These are phyloP conservation scores for Alternaria alternata DNA, from an alignment of 2,329 filamentous ascomycete genomes.

Conservation along the genomic window DNA sequence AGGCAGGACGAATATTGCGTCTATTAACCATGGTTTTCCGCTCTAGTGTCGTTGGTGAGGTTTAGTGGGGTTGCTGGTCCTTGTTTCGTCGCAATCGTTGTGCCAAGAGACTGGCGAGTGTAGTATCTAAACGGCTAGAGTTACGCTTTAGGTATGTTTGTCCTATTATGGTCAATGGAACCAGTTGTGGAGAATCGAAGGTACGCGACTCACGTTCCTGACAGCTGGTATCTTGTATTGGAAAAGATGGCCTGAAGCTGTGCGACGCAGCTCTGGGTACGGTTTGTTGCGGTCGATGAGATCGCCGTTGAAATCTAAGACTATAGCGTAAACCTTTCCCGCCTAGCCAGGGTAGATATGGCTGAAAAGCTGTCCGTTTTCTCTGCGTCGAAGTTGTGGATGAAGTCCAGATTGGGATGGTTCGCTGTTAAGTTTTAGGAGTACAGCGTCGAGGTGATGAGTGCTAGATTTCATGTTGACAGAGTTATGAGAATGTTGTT, in stretches of 20 bases:
- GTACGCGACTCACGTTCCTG: background rate
- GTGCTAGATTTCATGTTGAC: background rate
- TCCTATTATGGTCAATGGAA: background rate
- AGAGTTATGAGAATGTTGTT: background rate
- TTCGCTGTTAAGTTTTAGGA: background rate
- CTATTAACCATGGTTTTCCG: background rate
- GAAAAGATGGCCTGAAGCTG: slow-evolving; percentile 13
- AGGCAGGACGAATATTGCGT: background rate
- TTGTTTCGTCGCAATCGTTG: background rate
- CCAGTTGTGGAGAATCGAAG: no score
- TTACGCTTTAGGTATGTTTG: background rate
- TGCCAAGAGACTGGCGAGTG: background rate
- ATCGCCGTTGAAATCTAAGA: slow-evolving; percentile 11
- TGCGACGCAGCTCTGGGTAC: slow-evolving; percentile 16
- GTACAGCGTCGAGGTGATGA: background rate
- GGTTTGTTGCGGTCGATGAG: background rate
- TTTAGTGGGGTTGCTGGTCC: background rate
- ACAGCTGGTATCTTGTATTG: background rate
- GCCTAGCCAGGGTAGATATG: background rate
- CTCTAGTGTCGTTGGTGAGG: background rate
- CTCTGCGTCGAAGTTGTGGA: background rate
- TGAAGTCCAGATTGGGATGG: background rate
- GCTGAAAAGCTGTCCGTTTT: background rate
- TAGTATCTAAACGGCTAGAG: background rate
- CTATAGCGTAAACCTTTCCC: background rate